A percentile compares a stretch with the other conserved stretches of the same genome.
Conservation (phyloP, 164 flowering plant species). For the Dillenia turbinata region DNA sequence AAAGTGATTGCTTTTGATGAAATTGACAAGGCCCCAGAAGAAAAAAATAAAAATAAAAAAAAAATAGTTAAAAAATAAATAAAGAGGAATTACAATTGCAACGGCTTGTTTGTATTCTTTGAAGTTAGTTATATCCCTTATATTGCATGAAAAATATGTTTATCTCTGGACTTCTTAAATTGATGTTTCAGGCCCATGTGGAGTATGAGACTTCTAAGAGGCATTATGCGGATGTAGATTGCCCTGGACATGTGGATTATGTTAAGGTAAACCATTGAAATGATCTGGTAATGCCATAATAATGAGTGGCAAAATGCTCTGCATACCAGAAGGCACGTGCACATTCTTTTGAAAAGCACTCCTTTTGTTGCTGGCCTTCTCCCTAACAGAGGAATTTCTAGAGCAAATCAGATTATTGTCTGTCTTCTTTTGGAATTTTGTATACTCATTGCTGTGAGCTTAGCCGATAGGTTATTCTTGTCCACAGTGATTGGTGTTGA, state of each 20-base stretch:
- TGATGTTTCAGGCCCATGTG: slow-evolving; percentile 80
- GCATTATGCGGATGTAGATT: slow-evolving; percentile 97
- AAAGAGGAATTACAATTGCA: slow-evolving; percentile 98
- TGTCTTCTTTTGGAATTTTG: too few species aligned
- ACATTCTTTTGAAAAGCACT: background rate
- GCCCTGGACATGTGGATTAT: slow-evolving; percentile 99
- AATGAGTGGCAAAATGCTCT: too few species aligned
- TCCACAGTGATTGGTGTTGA: too few species aligned
- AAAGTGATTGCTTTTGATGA: slow-evolving; percentile 95
- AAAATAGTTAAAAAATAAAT: too few species aligned
- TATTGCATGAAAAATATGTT: background rate
- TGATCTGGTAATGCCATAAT: too few species aligned
- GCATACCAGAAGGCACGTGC: too few species aligned
- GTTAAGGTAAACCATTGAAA: slow-evolving; percentile 59
- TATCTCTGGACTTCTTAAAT: background rate
- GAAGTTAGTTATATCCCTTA: background rate
- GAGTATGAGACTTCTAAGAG: slow-evolving; percentile 95
- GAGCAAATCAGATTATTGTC: too few species aligned
- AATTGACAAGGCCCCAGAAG: slow-evolving; percentile 99
- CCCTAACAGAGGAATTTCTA: too few species aligned
- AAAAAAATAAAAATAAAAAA: too few species aligned
- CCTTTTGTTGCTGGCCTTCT: background rate
- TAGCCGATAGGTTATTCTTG: too few species aligned
- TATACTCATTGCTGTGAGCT: too few species aligned
- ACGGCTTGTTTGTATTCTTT: slow-evolving; percentile 42